Base-by-base conservation (phyloP, 1,284 basidiomycete species). In the Cystobasidium sp. region DNA sequence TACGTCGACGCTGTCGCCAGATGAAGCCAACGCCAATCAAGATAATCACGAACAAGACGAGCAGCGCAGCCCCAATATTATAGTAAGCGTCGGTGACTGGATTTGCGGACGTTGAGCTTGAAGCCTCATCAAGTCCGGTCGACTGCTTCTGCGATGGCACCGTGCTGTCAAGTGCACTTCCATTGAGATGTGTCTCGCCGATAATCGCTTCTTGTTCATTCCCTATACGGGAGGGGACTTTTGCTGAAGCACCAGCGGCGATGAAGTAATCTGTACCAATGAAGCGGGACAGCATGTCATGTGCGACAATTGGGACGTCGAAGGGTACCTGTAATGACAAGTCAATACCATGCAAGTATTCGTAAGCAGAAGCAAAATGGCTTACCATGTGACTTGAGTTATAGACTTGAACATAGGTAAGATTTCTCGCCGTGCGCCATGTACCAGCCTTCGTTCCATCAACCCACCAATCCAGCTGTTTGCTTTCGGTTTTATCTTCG, bases 251-350 rank as follows among this genome's bases (percentile, higher is more conserved):
- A 1, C 83, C 93, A 1, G 90, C 85, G 56, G 97, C 87, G 4
- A 88, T 86, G 41, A 89, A 87, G 79, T 95, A 91, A 84, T 98
- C 90, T 71, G 95, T 88, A 59, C 88, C 89, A 89, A 97, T 92
- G 84, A 97, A 97, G 16, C 94, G 91, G 62, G 95, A 88, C 80
- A 99, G 96, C 97, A 99, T 98, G 83, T 99, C 96, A 82, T 98
- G 94, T 4, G 93, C 86, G 43, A 90, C 88, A 71, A 93, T 86
- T 0, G 95, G 96, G 12, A 91, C 85, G 83, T 99, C 96, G 81
- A 89, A 96, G 0, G 93, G 93, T 41, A 90, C 93, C 85, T 85
- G 81, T 75, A 80, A 81, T 56, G 79, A 80, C 14, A 78, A 43
- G 14, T 7, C 37, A 24, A 10, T 10, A 31, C 24, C 31, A 22